Conservation (phyloP, 805 yeast genomes). For the Yarrowia alimentaria region DNA sequence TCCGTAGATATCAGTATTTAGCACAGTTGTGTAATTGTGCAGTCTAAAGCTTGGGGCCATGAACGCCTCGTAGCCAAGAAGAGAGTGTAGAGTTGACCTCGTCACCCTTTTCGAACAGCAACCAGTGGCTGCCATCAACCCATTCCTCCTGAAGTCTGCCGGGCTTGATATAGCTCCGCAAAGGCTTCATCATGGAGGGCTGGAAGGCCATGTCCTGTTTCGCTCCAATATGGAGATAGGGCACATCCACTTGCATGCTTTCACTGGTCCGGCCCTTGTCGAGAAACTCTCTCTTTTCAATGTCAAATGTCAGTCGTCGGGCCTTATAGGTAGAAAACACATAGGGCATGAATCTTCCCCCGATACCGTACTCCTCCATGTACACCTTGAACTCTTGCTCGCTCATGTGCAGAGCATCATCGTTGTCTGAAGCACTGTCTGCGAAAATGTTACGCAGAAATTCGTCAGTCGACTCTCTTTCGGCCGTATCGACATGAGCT, state of each 20-base stretch:
- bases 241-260: slow-evolving; percentile 15
- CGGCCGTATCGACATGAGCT: slow-evolving; percentile 2
- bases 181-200: slow-evolving; percentile 10
- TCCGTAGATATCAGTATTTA: too few species aligned
- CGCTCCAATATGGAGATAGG: slow-evolving; percentile 20
- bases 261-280: slow-evolving; percentile 8
- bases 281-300: slow-evolving; percentile 22
- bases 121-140: slow-evolving; percentile 19
- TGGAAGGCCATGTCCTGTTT: slow-evolving; percentile 23
- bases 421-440: not conserved
- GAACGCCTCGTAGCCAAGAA: not conserved
- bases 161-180: slow-evolving; percentile 2
- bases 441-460: slow-evolving; percentile 11
- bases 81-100: not conserved
- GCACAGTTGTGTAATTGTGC: too few species aligned
- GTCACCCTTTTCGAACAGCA: slow-evolving; percentile 1
- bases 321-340: slow-evolving; percentile 23
- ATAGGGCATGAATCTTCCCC: slow-evolving; percentile 13
- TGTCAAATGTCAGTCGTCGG: slow-evolving; percentile 21
- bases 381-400: slow-evolving; percentile 23
- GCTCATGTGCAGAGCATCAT: not conserved
- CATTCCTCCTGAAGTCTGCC: slow-evolving; percentile 5
- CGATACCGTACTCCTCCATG: slow-evolving; percentile 21
- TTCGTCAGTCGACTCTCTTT: not conserved
- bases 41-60: not conserved